Evolutionary conservation across 305 asterid genomes (phyloP).

Genomic region (Fraxinus nigra): DNA sequence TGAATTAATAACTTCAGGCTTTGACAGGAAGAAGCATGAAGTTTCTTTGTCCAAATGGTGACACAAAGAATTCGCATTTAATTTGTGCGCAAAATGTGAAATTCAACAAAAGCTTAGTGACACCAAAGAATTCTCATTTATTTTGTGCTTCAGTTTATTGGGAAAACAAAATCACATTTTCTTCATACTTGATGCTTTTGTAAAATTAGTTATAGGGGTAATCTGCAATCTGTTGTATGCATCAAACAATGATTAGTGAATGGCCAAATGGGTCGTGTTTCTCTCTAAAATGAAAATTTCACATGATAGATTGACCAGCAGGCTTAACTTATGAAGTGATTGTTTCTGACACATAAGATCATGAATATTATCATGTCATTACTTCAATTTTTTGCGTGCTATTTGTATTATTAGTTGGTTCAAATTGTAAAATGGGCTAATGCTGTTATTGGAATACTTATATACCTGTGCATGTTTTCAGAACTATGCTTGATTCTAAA

Average conservation of each 20-base stretch:
- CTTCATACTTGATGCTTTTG: neutral
- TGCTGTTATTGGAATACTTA: neutral
- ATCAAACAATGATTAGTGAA: neutral
- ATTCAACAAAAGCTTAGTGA: neutral
- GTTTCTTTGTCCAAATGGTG: slow-evolving; percentile 1
- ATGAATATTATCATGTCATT: neutral
- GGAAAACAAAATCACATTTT: neutral
- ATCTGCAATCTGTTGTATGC: neutral
- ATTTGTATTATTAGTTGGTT: neutral
- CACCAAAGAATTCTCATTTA: neutral
- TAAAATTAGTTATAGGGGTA: neutral
- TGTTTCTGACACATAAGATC: neutral
- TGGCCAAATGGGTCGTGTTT: neutral
- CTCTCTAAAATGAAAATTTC: neutral
- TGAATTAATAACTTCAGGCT: neutral
- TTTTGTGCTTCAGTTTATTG: neutral
- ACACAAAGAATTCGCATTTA: neutral
- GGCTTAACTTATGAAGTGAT: neutral
- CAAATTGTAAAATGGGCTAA: neutral
- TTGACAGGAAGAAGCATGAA: neutral
- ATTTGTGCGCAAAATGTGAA: neutral
- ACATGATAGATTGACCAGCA: neutral
- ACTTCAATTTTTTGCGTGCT: neutral
- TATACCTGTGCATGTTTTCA: neutral
- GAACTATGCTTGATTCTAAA: neutral